phyloP scores from a whole-genome alignment of 2,329 filamentous ascomycete species.

The Macroventuria anomochaeta region DNA sequence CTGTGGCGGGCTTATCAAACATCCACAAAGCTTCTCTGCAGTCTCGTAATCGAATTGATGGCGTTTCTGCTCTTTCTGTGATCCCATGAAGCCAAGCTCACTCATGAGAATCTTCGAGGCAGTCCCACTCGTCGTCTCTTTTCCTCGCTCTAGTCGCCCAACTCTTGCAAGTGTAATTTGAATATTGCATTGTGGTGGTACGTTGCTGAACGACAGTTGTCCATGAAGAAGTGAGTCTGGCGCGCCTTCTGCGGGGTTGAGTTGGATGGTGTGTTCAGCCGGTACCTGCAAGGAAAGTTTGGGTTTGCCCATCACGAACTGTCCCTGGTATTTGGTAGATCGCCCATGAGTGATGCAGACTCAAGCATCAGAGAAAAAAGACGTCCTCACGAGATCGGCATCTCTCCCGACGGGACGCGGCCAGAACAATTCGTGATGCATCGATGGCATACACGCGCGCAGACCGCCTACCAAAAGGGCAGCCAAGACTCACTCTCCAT shows the following conservation, averaged over 20 bases:
- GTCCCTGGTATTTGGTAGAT: neutral
- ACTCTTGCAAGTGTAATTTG: constrained; percentile 11
- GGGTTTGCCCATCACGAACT: constrained; percentile 4
- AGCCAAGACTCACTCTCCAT: constrained; percentile 14
- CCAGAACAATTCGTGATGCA: constrained; percentile 7
- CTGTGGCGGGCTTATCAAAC: neutral
- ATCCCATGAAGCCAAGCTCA: constrained; percentile 10
- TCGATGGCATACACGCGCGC: neutral
- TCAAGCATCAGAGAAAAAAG: neutral
- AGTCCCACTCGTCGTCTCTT: neutral
- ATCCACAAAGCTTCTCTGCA: constrained; percentile 9
- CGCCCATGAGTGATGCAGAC: neutral
- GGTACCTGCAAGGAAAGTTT: constrained; percentile 8
- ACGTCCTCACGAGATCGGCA: neutral
- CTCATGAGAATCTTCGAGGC: constrained; percentile 4
- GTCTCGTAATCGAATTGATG: constrained; percentile 1
- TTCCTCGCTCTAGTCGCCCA: neutral
- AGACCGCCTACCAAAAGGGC: constrained; percentile 1
- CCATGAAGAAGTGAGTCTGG: neutral
- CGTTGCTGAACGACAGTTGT: constrained; percentile 2
- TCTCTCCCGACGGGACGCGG: neutral
- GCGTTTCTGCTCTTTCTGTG: constrained; percentile 7
- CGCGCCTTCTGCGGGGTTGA: neutral
- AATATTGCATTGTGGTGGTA: constrained; percentile 6
- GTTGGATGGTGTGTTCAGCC: constrained; percentile 4